A percentile compares a stretch with the other conserved stretches of the same genome.
These are phyloP conservation scores for Stagonosporopsis tanaceti DNA, from an alignment of 2,329 filamentous ascomycete species.

Conservation along the genomic window DNA sequence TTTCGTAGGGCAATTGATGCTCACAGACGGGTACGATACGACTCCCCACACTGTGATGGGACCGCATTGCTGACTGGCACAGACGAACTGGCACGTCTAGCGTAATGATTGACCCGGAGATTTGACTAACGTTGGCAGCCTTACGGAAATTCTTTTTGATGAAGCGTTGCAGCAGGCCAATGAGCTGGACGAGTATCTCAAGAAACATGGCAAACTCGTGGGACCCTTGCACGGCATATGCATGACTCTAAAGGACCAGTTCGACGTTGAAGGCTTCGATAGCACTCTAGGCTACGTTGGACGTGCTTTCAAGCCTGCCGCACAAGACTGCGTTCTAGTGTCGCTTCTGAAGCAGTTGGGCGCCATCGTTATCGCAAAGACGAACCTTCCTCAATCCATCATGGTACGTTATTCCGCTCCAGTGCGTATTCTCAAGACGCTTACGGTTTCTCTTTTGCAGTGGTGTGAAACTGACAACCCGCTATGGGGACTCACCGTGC, in stretches of 20 bases:
- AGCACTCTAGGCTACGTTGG: conserved; percentile 68
- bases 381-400: conserved; percentile 65
- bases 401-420: conserved; percentile 51
- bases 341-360: conserved; percentile 64
- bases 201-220: conserved; percentile 45
- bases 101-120: conserved; percentile 62
- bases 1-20: conserved; percentile 39
- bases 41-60: background rate
- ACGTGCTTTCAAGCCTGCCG: conserved; percentile 64
- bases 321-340: conserved; percentile 61
- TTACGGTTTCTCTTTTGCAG: conserved; percentile 58
- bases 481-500: conserved; percentile 65
- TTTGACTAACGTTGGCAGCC: conserved; percentile 48
- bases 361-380: conserved; percentile 58
- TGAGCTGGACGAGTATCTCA: conserved; percentile 52
- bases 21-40: conserved; percentile 38
- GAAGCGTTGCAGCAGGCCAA: conserved; percentile 52
- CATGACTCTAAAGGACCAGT: conserved; percentile 60
- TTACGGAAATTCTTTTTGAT: conserved; percentile 59
- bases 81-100: conserved; percentile 51
- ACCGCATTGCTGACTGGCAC: conserved; percentile 44
- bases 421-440: conserved; percentile 44
- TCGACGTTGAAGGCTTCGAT: conserved; percentile 58
- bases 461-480: conserved; percentile 68
- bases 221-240: conserved; percentile 59